These are phyloP conservation scores for Podaxis rugospora DNA, from an alignment of 768 basidiomycete genomes.

Conservation along the genomic window DNA sequence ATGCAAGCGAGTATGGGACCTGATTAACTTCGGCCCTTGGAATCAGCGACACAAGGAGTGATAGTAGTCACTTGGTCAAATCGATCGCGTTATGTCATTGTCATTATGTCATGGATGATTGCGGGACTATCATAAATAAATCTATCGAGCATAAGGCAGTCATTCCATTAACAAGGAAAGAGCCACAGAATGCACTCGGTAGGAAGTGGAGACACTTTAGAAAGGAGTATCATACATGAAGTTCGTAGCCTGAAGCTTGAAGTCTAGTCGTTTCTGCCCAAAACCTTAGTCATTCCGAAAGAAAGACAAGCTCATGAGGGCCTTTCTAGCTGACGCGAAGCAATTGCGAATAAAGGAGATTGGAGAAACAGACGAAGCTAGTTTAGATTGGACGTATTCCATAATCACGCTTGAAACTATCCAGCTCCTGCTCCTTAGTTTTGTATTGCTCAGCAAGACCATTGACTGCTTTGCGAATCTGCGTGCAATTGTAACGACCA, in stretches of 20 bases:
- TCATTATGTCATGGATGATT: not conserved
- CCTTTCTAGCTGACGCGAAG: not conserved
- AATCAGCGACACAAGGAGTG: not conserved
- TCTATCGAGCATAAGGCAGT: not conserved
- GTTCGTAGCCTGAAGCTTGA: too few species aligned
- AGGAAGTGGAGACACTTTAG: too few species aligned
- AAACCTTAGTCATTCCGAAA: not conserved
- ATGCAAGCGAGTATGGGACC: not conserved
- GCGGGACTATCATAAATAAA: not conserved
- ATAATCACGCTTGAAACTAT: conserved; percentile 73
- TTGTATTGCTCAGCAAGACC: conserved; percentile 86
- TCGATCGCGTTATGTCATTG: not conserved
- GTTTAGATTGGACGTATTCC: conserved; percentile 59
- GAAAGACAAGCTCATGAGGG: not conserved
- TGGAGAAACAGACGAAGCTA: conserved; percentile 26
- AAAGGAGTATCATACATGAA: too few species aligned
- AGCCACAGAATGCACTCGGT: too few species aligned
- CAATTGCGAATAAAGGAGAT: not conserved
- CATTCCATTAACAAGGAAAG: too few species aligned
- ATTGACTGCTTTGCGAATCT: conserved; percentile 82
- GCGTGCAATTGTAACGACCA: conserved; percentile 16
- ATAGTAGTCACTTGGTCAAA: not conserved
- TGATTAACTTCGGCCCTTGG: not conserved
- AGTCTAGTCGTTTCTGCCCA: not conserved
- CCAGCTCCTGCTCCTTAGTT: conserved; percentile 79